Evolutionary conservation across 2,329 filamentous ascomycete species (phyloP).

Genomic region (Sclerotinia minor): DNA sequence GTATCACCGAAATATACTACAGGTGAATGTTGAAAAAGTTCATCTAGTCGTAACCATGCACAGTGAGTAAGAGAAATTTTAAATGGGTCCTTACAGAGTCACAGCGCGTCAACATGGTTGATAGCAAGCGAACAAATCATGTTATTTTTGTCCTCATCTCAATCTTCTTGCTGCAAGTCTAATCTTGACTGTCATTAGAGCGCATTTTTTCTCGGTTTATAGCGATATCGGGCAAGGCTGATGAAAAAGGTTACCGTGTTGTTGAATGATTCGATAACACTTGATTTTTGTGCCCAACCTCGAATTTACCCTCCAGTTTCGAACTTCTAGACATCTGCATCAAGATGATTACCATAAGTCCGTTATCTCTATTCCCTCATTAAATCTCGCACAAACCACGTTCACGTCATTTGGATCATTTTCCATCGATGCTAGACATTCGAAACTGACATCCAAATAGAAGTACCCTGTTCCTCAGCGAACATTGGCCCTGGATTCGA

Average conservation of each 20-base stretch:
- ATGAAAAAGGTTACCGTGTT: conserved; percentile 4
- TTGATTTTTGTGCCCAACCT: not conserved
- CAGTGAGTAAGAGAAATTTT: not conserved
- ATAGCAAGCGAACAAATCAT: conserved; percentile 12
- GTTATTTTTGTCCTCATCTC: not conserved
- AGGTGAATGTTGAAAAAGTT: not conserved
- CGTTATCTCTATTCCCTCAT: conserved; percentile 19
- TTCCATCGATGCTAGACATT: not conserved
- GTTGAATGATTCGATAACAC: conserved; percentile 9
- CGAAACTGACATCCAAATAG: conserved; percentile 28
- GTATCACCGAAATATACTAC: not conserved
- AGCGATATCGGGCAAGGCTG: conserved; percentile 25
- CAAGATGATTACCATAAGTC: conserved; percentile 36
- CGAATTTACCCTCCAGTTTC: not conserved
- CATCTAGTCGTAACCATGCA: not conserved
- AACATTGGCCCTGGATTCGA: conserved; percentile 98
- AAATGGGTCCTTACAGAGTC: not conserved
- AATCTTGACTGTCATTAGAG: not conserved
- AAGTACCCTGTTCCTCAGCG: conserved; percentile 89
- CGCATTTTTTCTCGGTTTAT: not conserved
- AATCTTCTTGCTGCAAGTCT: not conserved
- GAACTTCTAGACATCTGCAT: not conserved
- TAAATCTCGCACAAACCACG: not conserved
- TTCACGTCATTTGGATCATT: not conserved
- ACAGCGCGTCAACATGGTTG: too few relatives aligned